Conservation (phyloP, 371 early-diverging fungal genomes). For the Choanephora cucurbitarum region DNA sequence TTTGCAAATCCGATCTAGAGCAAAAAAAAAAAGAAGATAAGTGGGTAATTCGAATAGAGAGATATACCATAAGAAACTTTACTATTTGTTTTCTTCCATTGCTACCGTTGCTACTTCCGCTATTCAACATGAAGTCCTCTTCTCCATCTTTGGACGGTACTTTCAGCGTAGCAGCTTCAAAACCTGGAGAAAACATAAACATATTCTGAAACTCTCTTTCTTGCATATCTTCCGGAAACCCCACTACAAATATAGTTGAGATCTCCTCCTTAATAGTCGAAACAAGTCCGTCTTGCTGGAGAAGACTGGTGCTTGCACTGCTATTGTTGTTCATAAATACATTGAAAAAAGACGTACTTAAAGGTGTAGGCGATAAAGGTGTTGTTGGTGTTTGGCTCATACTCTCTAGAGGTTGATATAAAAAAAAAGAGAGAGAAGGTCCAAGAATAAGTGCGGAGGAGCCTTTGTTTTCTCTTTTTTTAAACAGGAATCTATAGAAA, state of each 20-base stretch:
- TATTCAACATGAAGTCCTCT: conserved; percentile 42
- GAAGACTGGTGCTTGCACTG: conserved; percentile 4
- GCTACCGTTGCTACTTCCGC: conserved; percentile 35
- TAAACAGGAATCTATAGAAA: neutral
- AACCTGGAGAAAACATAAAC: conserved; percentile 92
- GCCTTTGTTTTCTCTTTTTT: neutral
- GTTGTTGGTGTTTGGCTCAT: conserved; percentile 24
- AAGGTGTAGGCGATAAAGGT: conserved; percentile 24
- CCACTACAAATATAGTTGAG: conserved; percentile 94
- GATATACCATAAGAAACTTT: conserved; percentile 30
- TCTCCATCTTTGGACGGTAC: conserved; percentile 59
- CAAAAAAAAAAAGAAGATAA: conserved; percentile 1
- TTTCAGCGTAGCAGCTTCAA: conserved; percentile 91
- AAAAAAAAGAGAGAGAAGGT: neutral
- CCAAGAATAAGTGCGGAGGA: conserved; percentile 1
- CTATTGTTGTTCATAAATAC: conserved; percentile 3
- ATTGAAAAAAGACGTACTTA: conserved; percentile 24
- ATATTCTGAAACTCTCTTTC: conserved; percentile 96
- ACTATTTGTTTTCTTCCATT: conserved; percentile 78
- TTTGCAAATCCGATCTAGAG: conserved; percentile 89
- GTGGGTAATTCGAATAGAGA: no score
- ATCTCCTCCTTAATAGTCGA: conserved; percentile 55
- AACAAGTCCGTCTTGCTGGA: conserved; percentile 13
- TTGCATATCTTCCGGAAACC: conserved; percentile 94
- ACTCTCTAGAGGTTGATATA: neutral